Base-by-base conservation (phyloP, 2,329 filamentous ascomycete genomes). In the Neurospora sp. region DNA sequence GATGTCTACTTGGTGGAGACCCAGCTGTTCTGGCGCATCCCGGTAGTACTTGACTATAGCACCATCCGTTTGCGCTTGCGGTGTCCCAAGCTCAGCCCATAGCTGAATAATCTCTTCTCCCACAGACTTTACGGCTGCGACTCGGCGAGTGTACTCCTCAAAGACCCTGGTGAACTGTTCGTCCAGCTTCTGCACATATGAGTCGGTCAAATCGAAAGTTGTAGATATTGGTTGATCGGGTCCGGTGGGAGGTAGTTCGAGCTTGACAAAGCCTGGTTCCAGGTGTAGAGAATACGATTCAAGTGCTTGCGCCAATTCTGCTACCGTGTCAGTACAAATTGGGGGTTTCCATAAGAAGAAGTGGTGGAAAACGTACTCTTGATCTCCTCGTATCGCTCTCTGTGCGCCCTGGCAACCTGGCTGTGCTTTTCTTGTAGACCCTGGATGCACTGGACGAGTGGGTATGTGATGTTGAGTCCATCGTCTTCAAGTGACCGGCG, bases 221-320 rank as follows among this genome's bases (percentile, higher is more conserved):
- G 93, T 88, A 0, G 94, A 88, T 46, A 97, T 85, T 12, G 89
- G 89, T 66, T 92, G 88, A 74, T 92, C 91, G 5, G 91, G 88
- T 1, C 87, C 88, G 3, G 91, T 93, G 0, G 95, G 95, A 1
- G 96, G 96, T 6, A 99, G 87, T 52, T 90, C 87, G 77, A 98
- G 89, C 77, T 90, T 88, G 74, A 98, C 87, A 79, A 98, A 98
- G 2, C 91, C 91, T 11, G 92, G 83, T 79, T 99, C 96, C 66
- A 99, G 91, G 79, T 98, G 96, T 10, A 92, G 97, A 1, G 96
- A 97, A 79, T 98, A 99, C 5, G 95, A 97, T 78, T 97, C 91
- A 67, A 99, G 89, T 4, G 95, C 95, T 80, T 96, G 89, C 33
- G 93, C 93, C 73, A 99, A 91, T 84, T 97, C 93, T 96, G 75